Evolutionary conservation across 345 rosid species (phyloP).

Genomic region (Ceriops zippeliana): DNA sequence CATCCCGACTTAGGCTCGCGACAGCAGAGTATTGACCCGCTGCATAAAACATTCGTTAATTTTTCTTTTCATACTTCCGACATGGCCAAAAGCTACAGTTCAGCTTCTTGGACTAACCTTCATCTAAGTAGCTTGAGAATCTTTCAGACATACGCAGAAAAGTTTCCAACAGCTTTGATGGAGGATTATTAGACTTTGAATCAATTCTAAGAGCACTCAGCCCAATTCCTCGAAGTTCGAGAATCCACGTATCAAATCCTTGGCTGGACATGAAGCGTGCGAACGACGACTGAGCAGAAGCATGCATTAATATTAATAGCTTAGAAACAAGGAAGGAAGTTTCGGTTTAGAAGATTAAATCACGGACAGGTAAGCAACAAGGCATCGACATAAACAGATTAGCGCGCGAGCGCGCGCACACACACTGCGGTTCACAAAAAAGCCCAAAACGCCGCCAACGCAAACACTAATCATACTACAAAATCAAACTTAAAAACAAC

Average conservation of each 20-base stretch:
- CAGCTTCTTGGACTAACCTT: constrained; percentile 24
- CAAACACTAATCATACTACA: no score
- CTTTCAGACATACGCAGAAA: constrained; percentile 32
- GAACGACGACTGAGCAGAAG: constrained; percentile 54
- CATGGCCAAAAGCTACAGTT: neutral
- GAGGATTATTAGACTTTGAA: constrained; percentile 10
- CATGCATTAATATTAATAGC: neutral
- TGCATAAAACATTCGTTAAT: constrained; percentile 11
- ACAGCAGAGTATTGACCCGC: constrained; percentile 22
- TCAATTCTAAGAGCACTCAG: constrained; percentile 45
- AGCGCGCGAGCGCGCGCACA: no score
- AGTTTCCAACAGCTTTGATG: constrained; percentile 29
- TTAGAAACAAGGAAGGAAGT: no score
- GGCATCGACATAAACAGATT: no score
- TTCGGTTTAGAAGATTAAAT: neutral
- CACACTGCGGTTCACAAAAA: no score
- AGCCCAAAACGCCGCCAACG: no score
- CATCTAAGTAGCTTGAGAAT: constrained; percentile 36
- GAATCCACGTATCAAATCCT: constrained; percentile 87
- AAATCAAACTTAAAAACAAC: no score
- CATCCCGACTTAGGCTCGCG: constrained; percentile 29
- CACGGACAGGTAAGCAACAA: neutral
- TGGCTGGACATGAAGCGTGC: constrained; percentile 75
- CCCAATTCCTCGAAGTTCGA: constrained; percentile 85
- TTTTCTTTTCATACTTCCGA: constrained; percentile 12